Evolutionary conservation across 805 yeast species (phyloP), one percentile per base, ranked within the genome.

Genomic region (Danielozyma ontarioensis): DNA sequence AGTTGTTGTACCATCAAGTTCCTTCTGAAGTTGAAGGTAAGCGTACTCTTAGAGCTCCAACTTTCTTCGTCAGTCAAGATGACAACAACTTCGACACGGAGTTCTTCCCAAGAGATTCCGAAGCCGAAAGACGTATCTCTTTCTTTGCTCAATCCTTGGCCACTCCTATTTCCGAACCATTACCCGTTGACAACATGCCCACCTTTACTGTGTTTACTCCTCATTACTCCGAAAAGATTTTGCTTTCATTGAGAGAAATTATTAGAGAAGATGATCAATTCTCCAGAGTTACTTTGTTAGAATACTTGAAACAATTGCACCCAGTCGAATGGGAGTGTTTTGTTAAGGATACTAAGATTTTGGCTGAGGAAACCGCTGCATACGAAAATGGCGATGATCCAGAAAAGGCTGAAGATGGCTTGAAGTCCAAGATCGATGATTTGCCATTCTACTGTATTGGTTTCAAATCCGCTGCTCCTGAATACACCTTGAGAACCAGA

Each of bases 161-260:
- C 33, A 93, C 98, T 39, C 98, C 98, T 49, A 89, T 93, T 51
- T 96, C 96, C 43, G 98, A 93, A 69, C 97, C 99, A 42, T 73
- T 93, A 57, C 98, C 99, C 28, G 97, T 94, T 48, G 98, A 93
- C 65, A 90, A 90, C 73, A 93, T 93, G 98, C 99, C 99, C 45
- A 90, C 97, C 10, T 93, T 93, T 64, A 89, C 98, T 25, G 97
- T 93, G 15, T 71, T 90, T 62, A 83, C 90, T 47, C 97, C 98
- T 53, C 98, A 90, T 62, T 90, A 90, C 65, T 73, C 93, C 45
- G 98, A 90, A 69, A 90, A 88, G 78, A 90, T 90, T 42, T 71
- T 89, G 49, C 68, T 90, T 32, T 86, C 96, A n/a, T 70, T 93
- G 53, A 83, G 94, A 59, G 98, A 90, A 64, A 88, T 93, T 55